Evolutionary conservation across 129 eudicot genomes (phyloP).

Genomic region (carrot (Daucus carota)): DNA sequence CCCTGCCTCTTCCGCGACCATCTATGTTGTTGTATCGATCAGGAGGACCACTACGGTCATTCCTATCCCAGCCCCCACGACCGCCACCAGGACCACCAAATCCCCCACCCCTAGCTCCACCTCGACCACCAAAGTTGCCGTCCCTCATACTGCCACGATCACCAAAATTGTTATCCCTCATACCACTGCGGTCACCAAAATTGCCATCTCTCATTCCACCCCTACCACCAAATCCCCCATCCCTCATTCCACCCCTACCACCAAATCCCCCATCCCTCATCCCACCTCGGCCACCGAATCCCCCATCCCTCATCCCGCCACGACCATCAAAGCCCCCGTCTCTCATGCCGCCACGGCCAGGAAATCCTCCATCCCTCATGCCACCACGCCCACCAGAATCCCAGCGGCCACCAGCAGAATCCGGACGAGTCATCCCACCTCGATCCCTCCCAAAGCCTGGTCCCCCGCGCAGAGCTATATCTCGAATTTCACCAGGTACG

Average conservation of each 20-base stretch:
- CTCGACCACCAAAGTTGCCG: constrained; percentile 39
- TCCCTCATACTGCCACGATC: constrained; percentile 36
- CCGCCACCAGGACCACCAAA: constrained; percentile 27
- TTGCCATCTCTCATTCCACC: constrained; percentile 32
- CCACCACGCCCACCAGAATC: constrained; percentile 70
- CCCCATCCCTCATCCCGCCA: constrained; percentile 46
- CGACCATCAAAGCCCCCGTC: constrained; percentile 30
- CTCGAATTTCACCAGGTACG: constrained; percentile 66
- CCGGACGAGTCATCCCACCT: constrained; percentile 48
- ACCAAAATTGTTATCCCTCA: constrained; percentile 35
- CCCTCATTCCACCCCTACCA: constrained; percentile 42
- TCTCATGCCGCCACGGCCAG: constrained; percentile 47
- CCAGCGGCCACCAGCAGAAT: constrained; percentile 52
- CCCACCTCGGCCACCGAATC: constrained; percentile 36
- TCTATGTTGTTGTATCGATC: constrained; percentile 42
- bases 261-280: constrained; percentile 33
- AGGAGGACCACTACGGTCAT: constrained; percentile 39
- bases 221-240: constrained; percentile 38
- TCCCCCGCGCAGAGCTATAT: constrained; percentile 78
- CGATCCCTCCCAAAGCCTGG: constrained; percentile 64
- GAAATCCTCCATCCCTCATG: constrained; percentile 33
- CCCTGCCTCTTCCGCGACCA: constrained; percentile 68
- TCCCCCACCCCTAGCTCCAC: constrained; percentile 34
- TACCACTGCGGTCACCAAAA: constrained; percentile 31
- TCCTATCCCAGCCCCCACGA: constrained; percentile 47